phyloP scores from a whole-genome alignment of 441 rosid genomes.

The Aquilaria agallochum region DNA sequence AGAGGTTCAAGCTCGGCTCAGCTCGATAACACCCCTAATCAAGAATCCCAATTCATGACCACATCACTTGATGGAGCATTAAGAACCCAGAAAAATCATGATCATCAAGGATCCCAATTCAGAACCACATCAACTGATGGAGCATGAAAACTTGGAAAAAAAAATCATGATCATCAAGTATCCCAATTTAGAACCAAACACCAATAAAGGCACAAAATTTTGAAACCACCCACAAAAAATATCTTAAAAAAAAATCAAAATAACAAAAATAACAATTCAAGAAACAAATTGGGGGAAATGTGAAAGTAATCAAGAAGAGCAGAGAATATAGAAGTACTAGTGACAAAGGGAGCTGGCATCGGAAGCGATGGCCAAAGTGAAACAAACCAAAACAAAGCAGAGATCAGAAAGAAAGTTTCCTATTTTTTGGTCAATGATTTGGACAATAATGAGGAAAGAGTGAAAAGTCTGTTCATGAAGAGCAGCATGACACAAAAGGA shows the following conservation, averaged over 20 bases:
- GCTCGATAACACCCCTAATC: no score
- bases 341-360: conserved; percentile 21
- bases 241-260: no score
- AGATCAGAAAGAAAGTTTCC: not conserved
- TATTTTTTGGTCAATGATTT: conserved; percentile 13
- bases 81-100: conserved; percentile 22
- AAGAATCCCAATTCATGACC: not conserved
- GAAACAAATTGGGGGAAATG: no score
- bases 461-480: conserved; percentile 34
- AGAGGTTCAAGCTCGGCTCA: no score
- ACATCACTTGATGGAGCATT: conserved; percentile 8
- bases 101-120: conserved; percentile 37
- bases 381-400: conserved; percentile 6
- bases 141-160: no score
- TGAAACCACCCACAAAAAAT: no score
- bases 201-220: conserved; percentile 22
- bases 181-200: conserved; percentile 2
- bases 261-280: no score
- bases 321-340: conserved; percentile 25
- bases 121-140: no score
- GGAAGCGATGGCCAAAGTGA: conserved; percentile 16
- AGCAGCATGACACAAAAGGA: conserved; percentile 71
- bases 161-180: no score
- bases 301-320: not conserved
- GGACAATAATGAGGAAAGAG: conserved; percentile 49